Evolutionary conservation across 2,329 filamentous ascomycete genomes (phyloP).

Genomic region (Clonostachys sp.): DNA sequence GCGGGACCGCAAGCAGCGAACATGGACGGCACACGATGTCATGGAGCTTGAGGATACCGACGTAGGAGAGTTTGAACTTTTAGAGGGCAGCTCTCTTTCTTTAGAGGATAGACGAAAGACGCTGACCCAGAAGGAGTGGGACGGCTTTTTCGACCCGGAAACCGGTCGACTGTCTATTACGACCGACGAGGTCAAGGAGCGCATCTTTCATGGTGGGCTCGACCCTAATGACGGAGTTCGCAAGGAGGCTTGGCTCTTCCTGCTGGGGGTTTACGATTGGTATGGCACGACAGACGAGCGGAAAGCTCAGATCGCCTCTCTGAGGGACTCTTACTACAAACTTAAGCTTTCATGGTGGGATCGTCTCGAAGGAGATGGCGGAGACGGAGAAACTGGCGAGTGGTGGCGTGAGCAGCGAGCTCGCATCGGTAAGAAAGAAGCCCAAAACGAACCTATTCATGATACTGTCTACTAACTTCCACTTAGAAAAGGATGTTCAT

Average conservation of each 20-base stretch:
- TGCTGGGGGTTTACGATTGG: slow-evolving; percentile 91
- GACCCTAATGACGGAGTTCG: slow-evolving; percentile 85
- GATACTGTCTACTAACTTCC: slow-evolving; percentile 6
- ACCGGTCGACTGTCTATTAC: slow-evolving; percentile 76
- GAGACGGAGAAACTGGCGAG: slow-evolving; percentile 77
- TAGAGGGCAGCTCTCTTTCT: slow-evolving; percentile 74
- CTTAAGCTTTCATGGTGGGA: slow-evolving; percentile 98
- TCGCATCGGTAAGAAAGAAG: slow-evolving; percentile 71
- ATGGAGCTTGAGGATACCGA: slow-evolving; percentile 92
- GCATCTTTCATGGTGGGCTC: slow-evolving; percentile 93
- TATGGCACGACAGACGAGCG: slow-evolving; percentile 84
- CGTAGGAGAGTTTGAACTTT: slow-evolving; percentile 91
- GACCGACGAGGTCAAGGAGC: slow-evolving; percentile 88
- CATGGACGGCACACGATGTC: slow-evolving; percentile 91
- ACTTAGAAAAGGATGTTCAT: slow-evolving; percentile 94
- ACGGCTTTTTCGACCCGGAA: slow-evolving; percentile 74
- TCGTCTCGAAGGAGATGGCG: slow-evolving; percentile 75
- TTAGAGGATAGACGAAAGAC: slow-evolving; percentile 73
- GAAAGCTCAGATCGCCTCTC: slow-evolving; percentile 74
- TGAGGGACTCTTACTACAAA: slow-evolving; percentile 89
- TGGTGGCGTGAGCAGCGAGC: slow-evolving; percentile 96
- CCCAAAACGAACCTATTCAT: neutral
- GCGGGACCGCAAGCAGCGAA: slow-evolving; percentile 74
- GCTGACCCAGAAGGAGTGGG: slow-evolving; percentile 83
- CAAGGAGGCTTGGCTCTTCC: slow-evolving; percentile 94